Evolutionary conservation across 345 rosid species (phyloP).

Genomic region (Lumnitzera racemosa): DNA sequence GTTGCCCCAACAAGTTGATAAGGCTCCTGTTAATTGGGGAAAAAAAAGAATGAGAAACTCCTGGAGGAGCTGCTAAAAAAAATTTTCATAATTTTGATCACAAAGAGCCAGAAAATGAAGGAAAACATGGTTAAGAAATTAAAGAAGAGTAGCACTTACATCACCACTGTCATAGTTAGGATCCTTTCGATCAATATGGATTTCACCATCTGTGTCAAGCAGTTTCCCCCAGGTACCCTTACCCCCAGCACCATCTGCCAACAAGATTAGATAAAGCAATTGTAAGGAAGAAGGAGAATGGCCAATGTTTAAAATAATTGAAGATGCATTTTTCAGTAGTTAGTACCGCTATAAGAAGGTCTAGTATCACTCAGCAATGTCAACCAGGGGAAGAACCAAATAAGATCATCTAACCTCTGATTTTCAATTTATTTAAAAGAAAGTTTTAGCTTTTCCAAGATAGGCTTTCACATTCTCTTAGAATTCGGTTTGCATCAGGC

Average conservation of each 20-base stretch:
- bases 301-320: background rate
- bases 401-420: too few relatives aligned
- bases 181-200: constrained; percentile 73
- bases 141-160: constrained; percentile 33
- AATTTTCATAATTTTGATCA: background rate
- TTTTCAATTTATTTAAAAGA: too few relatives aligned
- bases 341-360: too few relatives aligned
- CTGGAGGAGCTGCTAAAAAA: background rate
- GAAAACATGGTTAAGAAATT: background rate
- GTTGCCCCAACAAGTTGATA: constrained; percentile 80
- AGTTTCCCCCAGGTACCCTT: constrained; percentile 98
- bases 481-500: too few relatives aligned
- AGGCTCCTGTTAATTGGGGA: constrained; percentile 49
- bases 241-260: constrained; percentile 93
- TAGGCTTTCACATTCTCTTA: too few relatives aligned
- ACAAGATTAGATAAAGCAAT: constrained; percentile 6
- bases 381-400: too few relatives aligned
- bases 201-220: constrained; percentile 71
- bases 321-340: background rate
- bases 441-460: too few relatives aligned
- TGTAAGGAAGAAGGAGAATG: background rate
- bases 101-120: background rate
- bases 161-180: constrained; percentile 99
- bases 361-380: too few relatives aligned
- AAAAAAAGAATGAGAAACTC: constrained; percentile 6